phyloP scores from a whole-genome alignment of 163 green algal species.

The Chlamydomonas reinhardtii region DNA sequence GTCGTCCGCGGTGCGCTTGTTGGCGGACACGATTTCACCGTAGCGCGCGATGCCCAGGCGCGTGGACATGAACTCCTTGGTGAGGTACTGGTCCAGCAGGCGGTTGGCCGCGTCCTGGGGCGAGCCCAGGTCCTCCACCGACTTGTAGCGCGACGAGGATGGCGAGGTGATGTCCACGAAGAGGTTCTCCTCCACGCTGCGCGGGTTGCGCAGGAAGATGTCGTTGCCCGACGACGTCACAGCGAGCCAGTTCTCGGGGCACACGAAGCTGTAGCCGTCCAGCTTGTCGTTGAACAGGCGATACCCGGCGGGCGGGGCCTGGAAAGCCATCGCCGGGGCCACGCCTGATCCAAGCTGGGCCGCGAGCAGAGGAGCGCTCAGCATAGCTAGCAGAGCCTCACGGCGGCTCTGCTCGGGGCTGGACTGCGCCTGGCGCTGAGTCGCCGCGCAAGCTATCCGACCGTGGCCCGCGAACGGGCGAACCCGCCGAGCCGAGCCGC shows the following conservation, averaged over 20 bases:
- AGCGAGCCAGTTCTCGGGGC: conserved; percentile 82
- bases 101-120: conserved; percentile 79
- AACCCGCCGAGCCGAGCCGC: no score
- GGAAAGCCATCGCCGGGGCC: conserved; percentile 49
- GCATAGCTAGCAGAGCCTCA: conserved; percentile 3
- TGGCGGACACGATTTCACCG: conserved; percentile 73
- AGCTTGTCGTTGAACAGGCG: conserved; percentile 78
- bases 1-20: conserved; percentile 33
- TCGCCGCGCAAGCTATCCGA: no score
- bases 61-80: conserved; percentile 95
- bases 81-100: conserved; percentile 85
- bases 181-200: conserved; percentile 91
- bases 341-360: not conserved
- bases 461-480: no score
- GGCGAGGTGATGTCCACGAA: conserved; percentile 95
- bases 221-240: conserved; percentile 92
- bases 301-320: conserved; percentile 65
- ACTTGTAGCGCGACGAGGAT: conserved; percentile 81
- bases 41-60: conserved; percentile 89
- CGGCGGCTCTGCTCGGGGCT: conserved; percentile 1
- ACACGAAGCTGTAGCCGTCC: conserved; percentile 90
- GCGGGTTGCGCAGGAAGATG: conserved; percentile 91
- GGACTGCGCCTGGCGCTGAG: not conserved
- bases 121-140: conserved; percentile 84
- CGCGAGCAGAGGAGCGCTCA: not conserved